These are phyloP conservation scores for Cadophora luteo-olivacea DNA, from an alignment of 2,329 filamentous ascomycete genomes.

Conservation along the genomic window DNA sequence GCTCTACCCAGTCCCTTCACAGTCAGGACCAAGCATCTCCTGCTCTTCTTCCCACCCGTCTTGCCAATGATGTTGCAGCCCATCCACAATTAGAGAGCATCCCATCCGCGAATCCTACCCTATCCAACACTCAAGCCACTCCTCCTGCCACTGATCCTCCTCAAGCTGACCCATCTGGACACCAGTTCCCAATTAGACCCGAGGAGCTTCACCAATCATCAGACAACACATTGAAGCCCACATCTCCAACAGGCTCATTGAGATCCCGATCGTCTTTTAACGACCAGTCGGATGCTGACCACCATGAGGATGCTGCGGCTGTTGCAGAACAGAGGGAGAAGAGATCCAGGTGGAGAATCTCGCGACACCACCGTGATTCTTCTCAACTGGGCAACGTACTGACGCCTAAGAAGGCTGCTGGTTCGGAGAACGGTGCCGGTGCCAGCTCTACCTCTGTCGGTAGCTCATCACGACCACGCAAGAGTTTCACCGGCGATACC, in stretches of 20 bases:
- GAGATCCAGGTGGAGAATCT: slow-evolving; percentile 75
- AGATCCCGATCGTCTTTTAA: slow-evolving; percentile 71
- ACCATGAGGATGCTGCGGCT: slow-evolving; percentile 63
- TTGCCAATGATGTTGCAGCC: slow-evolving; percentile 41
- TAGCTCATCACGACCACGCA: slow-evolving; percentile 57
- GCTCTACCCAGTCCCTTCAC: slow-evolving; percentile 80
- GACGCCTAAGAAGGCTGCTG: slow-evolving; percentile 56
- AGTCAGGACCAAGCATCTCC: slow-evolving; percentile 45
- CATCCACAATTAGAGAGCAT: slow-evolving; percentile 40
- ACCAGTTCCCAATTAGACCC: slow-evolving; percentile 30
- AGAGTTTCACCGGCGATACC: slow-evolving; percentile 53
- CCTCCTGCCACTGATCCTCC: slow-evolving; percentile 39
- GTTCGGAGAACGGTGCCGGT: slow-evolving; percentile 67
- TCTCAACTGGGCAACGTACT: slow-evolving; percentile 50
- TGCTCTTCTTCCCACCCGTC: slow-evolving; percentile 43
- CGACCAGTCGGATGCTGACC: slow-evolving; percentile 82
- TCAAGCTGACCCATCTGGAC: slow-evolving; percentile 33
- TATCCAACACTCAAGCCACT: slow-evolving; percentile 35
- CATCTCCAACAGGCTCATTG: slow-evolving; percentile 78
- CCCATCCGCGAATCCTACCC: slow-evolving; percentile 31
- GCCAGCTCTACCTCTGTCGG: slow-evolving; percentile 72
- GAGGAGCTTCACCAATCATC: slow-evolving; percentile 37
- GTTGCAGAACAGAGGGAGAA: slow-evolving; percentile 71
- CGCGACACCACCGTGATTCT: slow-evolving; percentile 64
- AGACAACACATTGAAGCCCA: slow-evolving; percentile 60